phyloP scores from a whole-genome alignment of 2,329 filamentous ascomycete genomes.

The Alternaria sp. region DNA sequence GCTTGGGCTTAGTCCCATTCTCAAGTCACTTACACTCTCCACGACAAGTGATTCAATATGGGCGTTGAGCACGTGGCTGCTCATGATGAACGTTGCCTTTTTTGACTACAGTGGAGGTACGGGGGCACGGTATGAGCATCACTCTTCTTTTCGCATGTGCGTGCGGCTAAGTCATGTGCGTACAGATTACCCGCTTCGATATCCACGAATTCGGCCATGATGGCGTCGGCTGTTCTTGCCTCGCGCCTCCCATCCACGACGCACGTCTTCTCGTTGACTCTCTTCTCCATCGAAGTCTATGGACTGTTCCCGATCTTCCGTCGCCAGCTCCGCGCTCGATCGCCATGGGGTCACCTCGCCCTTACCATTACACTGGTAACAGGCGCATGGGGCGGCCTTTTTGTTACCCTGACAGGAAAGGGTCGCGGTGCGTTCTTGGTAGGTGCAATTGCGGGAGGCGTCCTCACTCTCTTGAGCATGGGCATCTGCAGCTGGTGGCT shows the following conservation, averaged over 20 bases:
- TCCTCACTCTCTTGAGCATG: conserved; percentile 80
- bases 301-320: conserved; percentile 97
- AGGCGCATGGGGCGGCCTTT: conserved; percentile 81
- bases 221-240: conserved; percentile 94
- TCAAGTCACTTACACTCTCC: conserved; percentile 93
- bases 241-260: conserved; percentile 88
- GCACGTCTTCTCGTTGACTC: conserved; percentile 91
- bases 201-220: conserved; percentile 93
- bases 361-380: conserved; percentile 80
- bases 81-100: conserved; percentile 96
- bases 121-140: conserved; percentile 57
- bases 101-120: conserved; percentile 88
- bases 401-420: conserved; percentile 63
- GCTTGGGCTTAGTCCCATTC: conserved; percentile 89
- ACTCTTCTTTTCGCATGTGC: neutral
- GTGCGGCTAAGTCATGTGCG: conserved; percentile 21
- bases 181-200: conserved; percentile 74
- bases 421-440: conserved; percentile 68
- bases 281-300: conserved; percentile 98
- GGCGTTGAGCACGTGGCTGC: conserved; percentile 92
- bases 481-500: conserved; percentile 98
- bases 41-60: conserved; percentile 96
- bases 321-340: conserved; percentile 82
- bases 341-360: conserved; percentile 79
- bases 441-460: conserved; percentile 78